Base-by-base conservation (phyloP, 1,284 basidiomycete species). In the Ceratobasidium sp. region DNA sequence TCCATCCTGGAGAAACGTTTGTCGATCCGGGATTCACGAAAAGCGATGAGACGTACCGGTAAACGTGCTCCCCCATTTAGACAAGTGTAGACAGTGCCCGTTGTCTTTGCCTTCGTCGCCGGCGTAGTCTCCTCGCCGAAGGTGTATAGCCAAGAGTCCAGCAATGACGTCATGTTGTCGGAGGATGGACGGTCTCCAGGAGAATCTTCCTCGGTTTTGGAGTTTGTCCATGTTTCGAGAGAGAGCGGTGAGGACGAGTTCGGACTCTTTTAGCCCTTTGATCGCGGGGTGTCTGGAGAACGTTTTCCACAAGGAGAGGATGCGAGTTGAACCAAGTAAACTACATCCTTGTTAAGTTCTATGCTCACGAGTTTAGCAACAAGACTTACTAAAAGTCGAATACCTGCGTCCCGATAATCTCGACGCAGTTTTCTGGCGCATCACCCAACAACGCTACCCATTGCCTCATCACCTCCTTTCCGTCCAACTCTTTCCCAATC, bases 201-300 rank as follows among this genome's bases (percentile, higher is more conserved):
- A 34, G 32, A 67, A 64, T 2, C 37, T 22, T 9, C 11, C 25
- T 34, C n/a, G 29, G 22, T 19, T 29, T 51, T 40, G 62, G 25
- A 79, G 54, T 25, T 70, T 77, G 29, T 25, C 61, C 64, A 77
- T 67, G 56, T 79, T 79, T 44, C 65, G 66, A 15, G 66, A 57
- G 32, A 79, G 67, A 19, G 76, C 76, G 8, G 34, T 51, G 25
- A 32, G 46, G 0, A 79, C 78, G 29, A 79, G 17, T 4, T 77
- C 68, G 2, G 78, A 79, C 40, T 77, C 77, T n/a, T 57, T 19
- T 34, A 87, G 88, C 49, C 85, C 76, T n/a, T 80, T 83, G 15
- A 89, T 80, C 13, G 88, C 81, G 0, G 88, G 87, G 0, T 88
- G 88, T 34, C 80, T 79, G 15, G 84, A 83, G 6, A 90, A 81